A percentile compares a stretch with the other conserved stretches of the same genome.
Evolutionary conservation across 2,329 filamentous ascomycete genomes (phyloP).

Genomic region (Berkeleyomyces basicola): DNA sequence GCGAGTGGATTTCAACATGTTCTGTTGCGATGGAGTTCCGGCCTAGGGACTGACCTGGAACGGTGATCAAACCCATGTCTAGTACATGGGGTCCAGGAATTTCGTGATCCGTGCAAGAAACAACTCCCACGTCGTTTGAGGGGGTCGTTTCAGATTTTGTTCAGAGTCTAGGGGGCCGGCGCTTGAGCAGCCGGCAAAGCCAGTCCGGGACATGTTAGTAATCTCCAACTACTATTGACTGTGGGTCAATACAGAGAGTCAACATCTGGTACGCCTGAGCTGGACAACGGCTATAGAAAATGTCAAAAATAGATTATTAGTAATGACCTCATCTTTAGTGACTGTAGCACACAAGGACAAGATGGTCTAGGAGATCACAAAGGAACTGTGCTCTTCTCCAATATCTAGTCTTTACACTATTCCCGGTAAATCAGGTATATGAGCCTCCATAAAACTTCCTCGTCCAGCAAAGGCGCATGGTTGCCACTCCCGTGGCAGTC

Average conservation of each 20-base stretch:
- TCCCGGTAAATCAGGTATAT: too few species aligned
- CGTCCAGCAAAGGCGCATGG: background rate
- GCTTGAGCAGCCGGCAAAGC: background rate
- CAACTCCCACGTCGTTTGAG: background rate
- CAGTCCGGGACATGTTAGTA: background rate
- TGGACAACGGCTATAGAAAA: too few species aligned
- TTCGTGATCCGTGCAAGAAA: background rate
- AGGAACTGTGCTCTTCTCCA: too few species aligned
- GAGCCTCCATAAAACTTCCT: too few species aligned
- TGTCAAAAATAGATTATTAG: too few species aligned
- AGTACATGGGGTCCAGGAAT: background rate
- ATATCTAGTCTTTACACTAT: too few species aligned
- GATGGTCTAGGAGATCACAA: too few species aligned
- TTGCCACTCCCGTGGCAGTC: background rate
- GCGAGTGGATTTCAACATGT: too few species aligned
- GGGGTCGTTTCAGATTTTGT: background rate
- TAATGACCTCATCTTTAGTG: too few species aligned
- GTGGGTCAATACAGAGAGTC: background rate
- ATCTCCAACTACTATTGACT: too few species aligned
- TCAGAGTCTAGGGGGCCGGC: background rate
- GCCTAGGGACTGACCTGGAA: background rate
- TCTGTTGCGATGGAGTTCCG: background rate
- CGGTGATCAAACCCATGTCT: background rate
- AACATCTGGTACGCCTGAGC: background rate
- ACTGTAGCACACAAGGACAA: too few species aligned